Evolutionary conservation across 139 green algal species (phyloP).

Genomic region (Parachlorella kessleri): DNA sequence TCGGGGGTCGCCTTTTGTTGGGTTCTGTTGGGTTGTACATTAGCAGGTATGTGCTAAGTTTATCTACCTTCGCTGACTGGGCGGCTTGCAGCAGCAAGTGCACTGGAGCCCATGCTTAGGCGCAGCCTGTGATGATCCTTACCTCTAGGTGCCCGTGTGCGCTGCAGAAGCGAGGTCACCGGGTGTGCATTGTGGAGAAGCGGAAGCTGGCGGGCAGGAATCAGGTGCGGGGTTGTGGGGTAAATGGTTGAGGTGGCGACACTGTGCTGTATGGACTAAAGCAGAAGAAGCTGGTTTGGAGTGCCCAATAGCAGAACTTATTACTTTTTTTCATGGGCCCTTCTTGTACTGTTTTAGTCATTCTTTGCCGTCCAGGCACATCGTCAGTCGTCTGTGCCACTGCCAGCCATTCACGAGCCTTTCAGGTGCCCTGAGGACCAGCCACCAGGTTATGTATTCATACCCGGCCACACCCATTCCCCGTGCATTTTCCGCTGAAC

Average conservation of each 20-base stretch:
- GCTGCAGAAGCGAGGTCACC: slow-evolving; percentile 62
- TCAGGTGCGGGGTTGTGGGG: neutral
- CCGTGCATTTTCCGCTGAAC: slow-evolving; percentile 13
- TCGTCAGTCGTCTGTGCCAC: neutral
- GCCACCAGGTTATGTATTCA: too few relatives aligned
- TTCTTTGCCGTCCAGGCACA: neutral
- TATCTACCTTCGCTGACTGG: too few relatives aligned
- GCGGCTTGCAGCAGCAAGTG: too few relatives aligned
- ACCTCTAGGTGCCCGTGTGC: neutral
- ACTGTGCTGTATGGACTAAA: neutral
- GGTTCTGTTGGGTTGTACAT: too few relatives aligned
- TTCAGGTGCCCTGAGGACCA: too few relatives aligned
- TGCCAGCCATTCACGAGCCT: too few relatives aligned
- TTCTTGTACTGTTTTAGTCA: neutral
- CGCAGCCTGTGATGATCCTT: too few relatives aligned
- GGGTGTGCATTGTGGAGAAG: slow-evolving; percentile 68
- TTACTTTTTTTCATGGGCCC: neutral
- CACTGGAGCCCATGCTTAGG: too few relatives aligned
- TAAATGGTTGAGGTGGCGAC: neutral
- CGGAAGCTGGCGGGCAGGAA: slow-evolving; percentile 49
- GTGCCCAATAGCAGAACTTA: neutral
- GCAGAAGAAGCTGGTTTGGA: neutral
- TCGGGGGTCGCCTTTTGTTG: too few relatives aligned
- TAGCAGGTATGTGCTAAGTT: too few relatives aligned
- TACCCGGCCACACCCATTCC: too few relatives aligned